These are phyloP conservation scores for Tolypocladium cylindrosporum DNA, from an alignment of 2,329 filamentous ascomycete genomes.

Conservation along the genomic window DNA sequence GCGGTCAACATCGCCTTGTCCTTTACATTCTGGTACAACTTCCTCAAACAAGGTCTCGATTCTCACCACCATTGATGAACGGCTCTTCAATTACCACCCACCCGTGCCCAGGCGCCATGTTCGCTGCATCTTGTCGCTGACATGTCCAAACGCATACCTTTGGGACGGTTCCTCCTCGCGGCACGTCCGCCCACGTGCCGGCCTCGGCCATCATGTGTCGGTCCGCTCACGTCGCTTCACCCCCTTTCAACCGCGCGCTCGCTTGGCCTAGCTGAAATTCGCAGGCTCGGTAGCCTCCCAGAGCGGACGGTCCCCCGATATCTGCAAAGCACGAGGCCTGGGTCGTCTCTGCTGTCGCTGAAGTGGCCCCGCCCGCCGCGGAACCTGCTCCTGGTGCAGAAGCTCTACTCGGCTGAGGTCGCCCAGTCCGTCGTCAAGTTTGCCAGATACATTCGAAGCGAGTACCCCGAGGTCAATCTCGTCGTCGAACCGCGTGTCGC, in stretches of 20 bases:
- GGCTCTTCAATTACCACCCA: background rate
- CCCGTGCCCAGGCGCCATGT: background rate
- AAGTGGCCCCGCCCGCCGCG: constrained; percentile 44
- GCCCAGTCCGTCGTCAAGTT: constrained; percentile 43
- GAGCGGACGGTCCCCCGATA: constrained; percentile 24
- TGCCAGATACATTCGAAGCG: constrained; percentile 62
- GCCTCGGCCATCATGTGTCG: background rate
- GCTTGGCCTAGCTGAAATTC: constrained; percentile 21
- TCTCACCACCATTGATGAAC: background rate
- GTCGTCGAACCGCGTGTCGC: constrained; percentile 76
- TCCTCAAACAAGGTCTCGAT: too few relatives aligned
- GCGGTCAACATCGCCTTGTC: background rate
- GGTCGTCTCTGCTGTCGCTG: constrained; percentile 43
- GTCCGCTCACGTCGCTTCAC: constrained; percentile 13
- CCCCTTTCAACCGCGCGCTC: constrained; percentile 38
- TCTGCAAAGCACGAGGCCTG: constrained; percentile 30
- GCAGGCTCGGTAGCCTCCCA: constrained; percentile 23
- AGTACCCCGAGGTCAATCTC: constrained; percentile 72
- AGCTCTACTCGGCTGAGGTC: constrained; percentile 45
- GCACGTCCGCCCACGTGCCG: background rate
- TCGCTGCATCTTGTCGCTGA: background rate
- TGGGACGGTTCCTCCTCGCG: background rate
- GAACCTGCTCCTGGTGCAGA: constrained; percentile 49
- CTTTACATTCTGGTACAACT: background rate
- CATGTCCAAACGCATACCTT: background rate